Evolutionary conservation across 2,329 filamentous ascomycete species (phyloP).

Genomic region (Botrytis tulipae): DNA sequence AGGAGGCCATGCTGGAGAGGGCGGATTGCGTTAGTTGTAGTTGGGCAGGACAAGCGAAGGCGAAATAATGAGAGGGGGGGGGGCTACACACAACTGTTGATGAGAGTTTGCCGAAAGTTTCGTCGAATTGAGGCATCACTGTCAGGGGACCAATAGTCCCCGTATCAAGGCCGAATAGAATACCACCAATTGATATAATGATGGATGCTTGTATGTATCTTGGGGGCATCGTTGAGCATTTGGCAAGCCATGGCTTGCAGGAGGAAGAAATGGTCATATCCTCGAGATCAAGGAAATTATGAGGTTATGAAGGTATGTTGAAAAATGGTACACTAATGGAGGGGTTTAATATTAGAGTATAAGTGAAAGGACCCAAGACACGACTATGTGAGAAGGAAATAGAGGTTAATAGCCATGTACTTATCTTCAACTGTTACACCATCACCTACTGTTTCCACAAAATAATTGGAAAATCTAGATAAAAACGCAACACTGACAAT

Average conservation of each 20-base stretch:
- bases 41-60: neutral
- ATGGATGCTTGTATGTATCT: conserved; percentile 35
- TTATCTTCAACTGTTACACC: neutral
- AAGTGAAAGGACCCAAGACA: neutral
- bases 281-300: conserved; percentile 18
- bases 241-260: conserved; percentile 1
- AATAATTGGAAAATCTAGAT: conserved; percentile 2
- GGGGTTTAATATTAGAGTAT: neutral
- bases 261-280: neutral
- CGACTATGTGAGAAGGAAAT: neutral
- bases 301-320: neutral
- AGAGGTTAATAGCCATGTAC: neutral
- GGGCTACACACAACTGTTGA: conserved; percentile 42
- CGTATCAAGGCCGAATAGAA: conserved; percentile 44
- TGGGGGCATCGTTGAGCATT: conserved; percentile 22
- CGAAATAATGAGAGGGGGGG: neutral
- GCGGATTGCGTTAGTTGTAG: neutral
- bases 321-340: neutral
- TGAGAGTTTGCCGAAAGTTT: conserved; percentile 49
- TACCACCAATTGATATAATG: conserved; percentile 33
- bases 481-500: neutral
- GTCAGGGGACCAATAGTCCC: conserved; percentile 53
- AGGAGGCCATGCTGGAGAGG: conserved; percentile 48
- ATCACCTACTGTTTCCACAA: neutral
- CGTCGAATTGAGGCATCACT: conserved; percentile 47